These are phyloP conservation scores for Auxenochlorella pyrenoidosa DNA, from an alignment of 139 green algal genomes.

Conservation along the genomic window DNA sequence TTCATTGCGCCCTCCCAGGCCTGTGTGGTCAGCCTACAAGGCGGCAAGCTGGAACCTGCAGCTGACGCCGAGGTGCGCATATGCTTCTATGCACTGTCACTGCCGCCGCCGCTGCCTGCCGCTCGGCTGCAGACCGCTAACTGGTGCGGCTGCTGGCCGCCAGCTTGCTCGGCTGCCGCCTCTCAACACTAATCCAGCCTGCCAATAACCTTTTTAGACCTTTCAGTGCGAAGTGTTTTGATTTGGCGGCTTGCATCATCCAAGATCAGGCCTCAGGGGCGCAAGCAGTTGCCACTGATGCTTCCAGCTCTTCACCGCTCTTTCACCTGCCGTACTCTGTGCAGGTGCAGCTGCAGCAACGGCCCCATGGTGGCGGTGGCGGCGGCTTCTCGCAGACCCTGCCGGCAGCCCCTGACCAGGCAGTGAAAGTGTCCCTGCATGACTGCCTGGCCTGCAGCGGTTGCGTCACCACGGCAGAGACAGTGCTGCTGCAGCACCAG, in stretches of 20 bases:
- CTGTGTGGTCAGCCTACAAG: constrained; percentile 85
- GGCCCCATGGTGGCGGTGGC: not conserved
- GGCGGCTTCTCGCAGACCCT: constrained; percentile 37
- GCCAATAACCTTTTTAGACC: too few species aligned
- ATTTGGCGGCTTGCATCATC: too few species aligned
- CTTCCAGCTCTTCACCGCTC: too few species aligned
- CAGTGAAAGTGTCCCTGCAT: constrained; percentile 93
- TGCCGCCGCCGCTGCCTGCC: not conserved
- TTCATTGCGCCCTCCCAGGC: constrained; percentile 94
- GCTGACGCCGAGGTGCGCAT: constrained; percentile 14
- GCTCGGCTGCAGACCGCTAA: too few species aligned
- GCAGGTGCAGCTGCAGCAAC: constrained; percentile 43
- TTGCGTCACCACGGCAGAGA: constrained; percentile 97
- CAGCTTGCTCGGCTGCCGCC: not conserved
- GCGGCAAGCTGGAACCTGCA: constrained; percentile 29
- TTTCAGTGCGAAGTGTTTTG: too few species aligned
- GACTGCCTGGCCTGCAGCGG: constrained; percentile 98
- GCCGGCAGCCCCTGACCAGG: constrained; percentile 24
- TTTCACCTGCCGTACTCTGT: not conserved
- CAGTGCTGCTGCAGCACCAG: constrained; percentile 95
- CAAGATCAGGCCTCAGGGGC: too few species aligned
- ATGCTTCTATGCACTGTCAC: not conserved
- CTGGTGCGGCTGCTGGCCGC: not conserved
- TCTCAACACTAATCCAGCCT: not conserved
- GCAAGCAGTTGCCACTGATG: too few species aligned